Evolutionary conservation across 306 rosid genomes (phyloP).

Genomic region (Casuarina equisetifolia): DNA sequence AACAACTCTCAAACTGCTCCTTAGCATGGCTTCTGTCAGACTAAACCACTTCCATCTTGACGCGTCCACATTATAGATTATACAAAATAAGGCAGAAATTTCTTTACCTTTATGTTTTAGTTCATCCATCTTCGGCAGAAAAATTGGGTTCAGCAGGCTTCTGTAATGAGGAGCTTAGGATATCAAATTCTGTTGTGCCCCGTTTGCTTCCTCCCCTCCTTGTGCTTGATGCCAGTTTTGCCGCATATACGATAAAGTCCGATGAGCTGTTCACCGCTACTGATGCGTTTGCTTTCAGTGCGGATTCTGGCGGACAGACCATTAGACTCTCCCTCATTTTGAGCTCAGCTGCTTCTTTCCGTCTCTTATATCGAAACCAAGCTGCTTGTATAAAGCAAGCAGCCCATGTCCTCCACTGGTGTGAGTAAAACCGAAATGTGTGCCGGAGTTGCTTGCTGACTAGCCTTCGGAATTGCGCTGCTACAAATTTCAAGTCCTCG

Average conservation of each 20-base stretch:
- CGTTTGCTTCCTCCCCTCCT: constrained; percentile 39
- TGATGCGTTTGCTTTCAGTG: constrained; percentile 26
- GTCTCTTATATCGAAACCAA: constrained; percentile 69
- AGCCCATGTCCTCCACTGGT: constrained; percentile 94
- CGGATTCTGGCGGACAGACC: constrained; percentile 26
- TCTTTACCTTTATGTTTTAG: no score
- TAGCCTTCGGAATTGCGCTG: constrained; percentile 76
- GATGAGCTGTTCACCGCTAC: no score
- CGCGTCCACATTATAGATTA: no score
- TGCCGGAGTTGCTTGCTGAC: constrained; percentile 82
- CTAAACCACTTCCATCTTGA: no score
- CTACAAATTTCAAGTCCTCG: constrained; percentile 86
- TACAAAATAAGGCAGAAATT: no score
- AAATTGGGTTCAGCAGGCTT: constrained; percentile 87
- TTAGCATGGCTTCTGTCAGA: no score
- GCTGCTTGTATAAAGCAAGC: constrained; percentile 87
- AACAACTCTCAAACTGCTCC: no score
- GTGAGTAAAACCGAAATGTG: constrained; percentile 79
- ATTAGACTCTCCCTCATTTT: constrained; percentile 31
- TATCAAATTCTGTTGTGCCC: constrained; percentile 50
- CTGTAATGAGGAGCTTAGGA: constrained; percentile 47
- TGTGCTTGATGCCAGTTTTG: constrained; percentile 28
- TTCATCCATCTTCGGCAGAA: constrained; percentile 42
- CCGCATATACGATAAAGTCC: no score
- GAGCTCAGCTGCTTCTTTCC: constrained; percentile 53